Evolutionary conservation across 2,329 filamentous ascomycete genomes (phyloP).

Genomic region (Hysterium pulicare): DNA sequence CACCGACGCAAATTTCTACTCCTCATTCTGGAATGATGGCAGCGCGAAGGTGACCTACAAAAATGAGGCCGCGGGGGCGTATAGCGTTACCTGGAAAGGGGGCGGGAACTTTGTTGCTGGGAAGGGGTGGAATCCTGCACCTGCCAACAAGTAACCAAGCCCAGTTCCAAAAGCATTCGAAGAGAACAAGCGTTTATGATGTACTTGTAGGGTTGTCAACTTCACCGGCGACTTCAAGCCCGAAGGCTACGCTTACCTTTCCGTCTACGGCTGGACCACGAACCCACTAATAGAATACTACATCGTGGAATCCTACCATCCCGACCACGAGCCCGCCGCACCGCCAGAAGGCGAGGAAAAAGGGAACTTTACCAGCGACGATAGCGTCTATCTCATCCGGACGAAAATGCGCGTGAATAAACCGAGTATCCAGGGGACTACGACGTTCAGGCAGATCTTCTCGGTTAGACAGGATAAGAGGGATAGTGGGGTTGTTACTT

Average conservation of each 20-base stretch:
- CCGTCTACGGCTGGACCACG: slow-evolving; percentile 54
- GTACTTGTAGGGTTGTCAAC: slow-evolving; percentile 43
- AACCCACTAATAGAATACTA: slow-evolving; percentile 54
- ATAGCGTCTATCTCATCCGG: slow-evolving; percentile 2
- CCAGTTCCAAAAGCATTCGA: too few relatives aligned
- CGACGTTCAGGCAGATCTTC: slow-evolving; percentile 50
- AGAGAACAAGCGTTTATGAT: neutral
- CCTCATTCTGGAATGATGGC: slow-evolving; percentile 55
- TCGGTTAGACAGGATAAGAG: slow-evolving; percentile 6
- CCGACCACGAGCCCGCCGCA: slow-evolving; percentile 29
- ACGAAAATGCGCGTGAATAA: slow-evolving; percentile 21
- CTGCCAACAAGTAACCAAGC: slow-evolving; percentile 42
- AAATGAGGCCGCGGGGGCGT: slow-evolving; percentile 48
- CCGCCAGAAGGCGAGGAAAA: neutral
- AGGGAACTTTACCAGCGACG: neutral
- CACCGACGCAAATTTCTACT: slow-evolving; percentile 53
- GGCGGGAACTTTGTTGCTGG: slow-evolving; percentile 52
- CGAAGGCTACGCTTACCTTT: slow-evolving; percentile 49
- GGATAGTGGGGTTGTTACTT: slow-evolving; percentile 1
- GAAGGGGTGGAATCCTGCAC: slow-evolving; percentile 54
- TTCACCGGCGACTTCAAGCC: slow-evolving; percentile 43
- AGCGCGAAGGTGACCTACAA: slow-evolving; percentile 48
- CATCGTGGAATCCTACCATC: slow-evolving; percentile 49
- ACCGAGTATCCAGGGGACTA: slow-evolving; percentile 43
- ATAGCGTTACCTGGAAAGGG: slow-evolving; percentile 45